Percentiles rank a stretch among this genome's conserved stretches.
These are phyloP conservation scores for Podospora bellae-mahoneyi DNA, from an alignment of 495 filamentous ascomycete genomes.

Conservation along the genomic window DNA sequence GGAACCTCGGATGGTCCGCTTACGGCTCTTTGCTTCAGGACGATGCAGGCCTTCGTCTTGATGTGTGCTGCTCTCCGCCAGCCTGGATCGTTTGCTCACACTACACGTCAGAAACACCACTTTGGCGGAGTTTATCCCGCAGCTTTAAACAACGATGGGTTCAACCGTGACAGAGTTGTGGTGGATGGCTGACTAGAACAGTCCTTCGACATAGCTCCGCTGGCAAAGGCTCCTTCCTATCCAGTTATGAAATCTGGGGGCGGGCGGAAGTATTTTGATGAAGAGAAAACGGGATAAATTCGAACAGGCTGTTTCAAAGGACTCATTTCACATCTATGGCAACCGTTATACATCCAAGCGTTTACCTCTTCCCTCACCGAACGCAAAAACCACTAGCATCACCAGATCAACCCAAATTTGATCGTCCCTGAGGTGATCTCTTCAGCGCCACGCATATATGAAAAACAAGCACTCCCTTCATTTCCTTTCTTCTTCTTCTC, in stretches of 20 bases:
- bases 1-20: neutral
- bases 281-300: neutral
- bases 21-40: neutral
- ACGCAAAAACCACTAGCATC: neutral
- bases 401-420: neutral
- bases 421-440: neutral
- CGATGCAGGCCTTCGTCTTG: neutral
- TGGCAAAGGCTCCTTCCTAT: neutral
- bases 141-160: neutral
- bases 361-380: neutral
- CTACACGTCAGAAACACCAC: slow-evolving; percentile 15
- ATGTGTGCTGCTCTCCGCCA: neutral
- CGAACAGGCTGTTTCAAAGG: neutral
- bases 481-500: neutral
- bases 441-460: neutral
- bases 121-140: neutral
- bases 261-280: neutral
- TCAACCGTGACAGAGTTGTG: neutral
- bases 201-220: neutral
- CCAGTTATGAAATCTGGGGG: slow-evolving; percentile 1
- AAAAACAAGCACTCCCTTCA: neutral
- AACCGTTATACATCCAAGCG: neutral
- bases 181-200: neutral
- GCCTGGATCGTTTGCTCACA: slow-evolving; percentile 3
- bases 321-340: neutral